These are phyloP conservation scores for Halocafeteria seosinensis DNA, from an alignment of 108 stramenopile species.

Conservation along the genomic window DNA sequence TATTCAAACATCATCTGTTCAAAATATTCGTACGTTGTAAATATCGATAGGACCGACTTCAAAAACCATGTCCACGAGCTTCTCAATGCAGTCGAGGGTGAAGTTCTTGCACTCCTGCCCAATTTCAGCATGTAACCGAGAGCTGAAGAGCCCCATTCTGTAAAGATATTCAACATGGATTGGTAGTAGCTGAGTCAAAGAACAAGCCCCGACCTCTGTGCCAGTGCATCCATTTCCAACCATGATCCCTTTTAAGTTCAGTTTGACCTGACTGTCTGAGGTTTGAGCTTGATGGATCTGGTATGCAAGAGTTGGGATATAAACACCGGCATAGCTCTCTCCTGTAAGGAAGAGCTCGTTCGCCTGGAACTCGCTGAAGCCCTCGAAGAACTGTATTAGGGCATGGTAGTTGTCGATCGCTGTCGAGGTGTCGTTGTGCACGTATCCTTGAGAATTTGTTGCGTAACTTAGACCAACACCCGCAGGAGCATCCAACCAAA, in stretches of 20 bases:
- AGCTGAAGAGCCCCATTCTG: neutral
- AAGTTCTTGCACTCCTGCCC: neutral
- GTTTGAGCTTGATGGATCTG: constrained; percentile 30
- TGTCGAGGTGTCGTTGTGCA: constrained; percentile 32
- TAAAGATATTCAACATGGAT: constrained; percentile 8
- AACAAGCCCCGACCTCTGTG: constrained; percentile 24
- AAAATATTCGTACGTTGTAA: constrained; percentile 19
- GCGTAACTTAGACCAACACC: constrained; percentile 63
- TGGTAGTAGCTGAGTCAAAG: constrained; percentile 5
- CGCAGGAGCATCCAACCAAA: constrained; percentile 56
- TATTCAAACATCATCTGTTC: constrained; percentile 31
- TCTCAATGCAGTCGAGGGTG: neutral
- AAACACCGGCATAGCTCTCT: constrained; percentile 62
- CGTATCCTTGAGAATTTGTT: neutral
- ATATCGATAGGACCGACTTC: constrained; percentile 18
- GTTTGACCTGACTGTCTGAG: neutral
- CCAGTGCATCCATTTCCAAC: constrained; percentile 53
- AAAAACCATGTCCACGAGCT: constrained; percentile 3
- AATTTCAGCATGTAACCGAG: neutral
- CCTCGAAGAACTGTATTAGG: constrained; percentile 40
- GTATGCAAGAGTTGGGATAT: constrained; percentile 51
- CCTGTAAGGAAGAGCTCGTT: constrained; percentile 50
- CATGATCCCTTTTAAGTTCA: constrained; percentile 27
- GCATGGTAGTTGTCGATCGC: constrained; percentile 35
- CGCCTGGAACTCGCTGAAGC: constrained; percentile 38